Conservation (phyloP, 1,284 basidiomycete genomes). For the Trametes polyzona region DNA sequence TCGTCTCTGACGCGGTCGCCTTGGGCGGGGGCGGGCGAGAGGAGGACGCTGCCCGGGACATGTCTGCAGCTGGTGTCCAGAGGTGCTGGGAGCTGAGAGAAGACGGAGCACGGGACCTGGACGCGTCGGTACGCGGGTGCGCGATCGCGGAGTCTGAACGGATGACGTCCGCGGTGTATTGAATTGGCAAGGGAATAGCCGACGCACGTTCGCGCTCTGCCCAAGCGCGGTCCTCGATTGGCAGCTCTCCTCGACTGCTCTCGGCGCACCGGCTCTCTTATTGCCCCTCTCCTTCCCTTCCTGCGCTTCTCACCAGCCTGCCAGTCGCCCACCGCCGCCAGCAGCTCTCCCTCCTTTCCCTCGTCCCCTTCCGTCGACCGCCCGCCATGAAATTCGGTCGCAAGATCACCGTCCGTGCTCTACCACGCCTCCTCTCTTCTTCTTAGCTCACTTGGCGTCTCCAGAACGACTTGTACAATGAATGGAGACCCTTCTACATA, state of each 20-base stretch:
- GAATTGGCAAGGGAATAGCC: background rate
- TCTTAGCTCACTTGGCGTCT: slow-evolving; percentile 3
- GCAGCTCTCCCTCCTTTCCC: background rate
- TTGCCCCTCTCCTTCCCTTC: background rate
- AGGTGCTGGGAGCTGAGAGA: background rate
- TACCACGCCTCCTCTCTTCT: background rate
- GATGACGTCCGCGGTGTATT: slow-evolving; percentile 1
- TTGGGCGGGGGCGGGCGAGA: slow-evolving; percentile 5
- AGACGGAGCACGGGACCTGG: background rate
- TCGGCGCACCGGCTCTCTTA: background rate
- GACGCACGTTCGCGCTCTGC: slow-evolving; percentile 8
- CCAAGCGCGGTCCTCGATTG: background rate
- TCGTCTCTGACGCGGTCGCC: background rate
- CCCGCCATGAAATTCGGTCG: slow-evolving; percentile 84
- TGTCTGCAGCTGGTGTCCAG: background rate
- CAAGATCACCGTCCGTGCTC: slow-evolving; percentile 77
- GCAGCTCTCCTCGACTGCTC: background rate
- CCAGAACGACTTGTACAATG: slow-evolving; percentile 83
- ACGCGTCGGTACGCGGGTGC: background rate
- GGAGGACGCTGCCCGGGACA: slow-evolving; percentile 3
- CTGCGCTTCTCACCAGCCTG: background rate
- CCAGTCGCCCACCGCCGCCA: background rate
- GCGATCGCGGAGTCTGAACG: slow-evolving; percentile 4
- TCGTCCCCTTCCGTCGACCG: background rate
- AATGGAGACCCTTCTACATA: slow-evolving; percentile 91